phyloP scores from a whole-genome alignment of 495 filamentous ascomycete species.

The Astrocystis sublimbata region DNA sequence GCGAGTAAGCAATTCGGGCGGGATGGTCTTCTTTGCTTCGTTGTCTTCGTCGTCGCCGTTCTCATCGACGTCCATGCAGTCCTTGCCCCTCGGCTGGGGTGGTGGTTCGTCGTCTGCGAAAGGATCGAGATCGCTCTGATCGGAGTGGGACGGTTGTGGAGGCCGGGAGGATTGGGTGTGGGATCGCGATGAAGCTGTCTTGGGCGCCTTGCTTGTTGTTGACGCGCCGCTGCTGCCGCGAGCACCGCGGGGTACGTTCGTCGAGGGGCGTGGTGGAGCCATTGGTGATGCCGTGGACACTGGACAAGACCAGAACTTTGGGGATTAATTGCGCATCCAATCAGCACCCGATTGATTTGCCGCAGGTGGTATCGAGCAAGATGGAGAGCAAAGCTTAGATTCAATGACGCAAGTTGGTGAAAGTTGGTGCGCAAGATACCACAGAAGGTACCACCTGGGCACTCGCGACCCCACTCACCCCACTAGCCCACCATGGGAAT shows the following conservation, averaged over 20 bases:
- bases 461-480: too few species aligned
- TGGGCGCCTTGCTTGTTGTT: constrained; percentile 5
- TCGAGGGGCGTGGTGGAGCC: constrained; percentile 13
- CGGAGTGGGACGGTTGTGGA: constrained; percentile 7
- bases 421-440: too few species aligned
- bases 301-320: background rate
- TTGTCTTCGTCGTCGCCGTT: constrained; percentile 34
- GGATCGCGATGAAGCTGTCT: constrained; percentile 16
- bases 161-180: constrained; percentile 5
- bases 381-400: too few species aligned
- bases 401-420: too few species aligned
- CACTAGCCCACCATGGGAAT: too few species aligned
- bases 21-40: constrained; percentile 55
- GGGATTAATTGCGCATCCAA: background rate
- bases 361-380: too few species aligned
- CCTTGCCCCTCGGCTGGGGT: constrained; percentile 2
- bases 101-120: constrained; percentile 24
- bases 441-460: too few species aligned
- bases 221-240: background rate
- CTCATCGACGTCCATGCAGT: constrained; percentile 27
- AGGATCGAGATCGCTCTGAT: constrained; percentile 23
- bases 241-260: constrained; percentile 7
- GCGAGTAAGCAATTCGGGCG: constrained; percentile 68
- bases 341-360: too few species aligned
- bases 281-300: background rate